Evolutionary conservation across 108 stramenopile genomes (phyloP), one percentile per base, ranked within the genome.

Genomic region (Nitzschia putrida): DNA sequence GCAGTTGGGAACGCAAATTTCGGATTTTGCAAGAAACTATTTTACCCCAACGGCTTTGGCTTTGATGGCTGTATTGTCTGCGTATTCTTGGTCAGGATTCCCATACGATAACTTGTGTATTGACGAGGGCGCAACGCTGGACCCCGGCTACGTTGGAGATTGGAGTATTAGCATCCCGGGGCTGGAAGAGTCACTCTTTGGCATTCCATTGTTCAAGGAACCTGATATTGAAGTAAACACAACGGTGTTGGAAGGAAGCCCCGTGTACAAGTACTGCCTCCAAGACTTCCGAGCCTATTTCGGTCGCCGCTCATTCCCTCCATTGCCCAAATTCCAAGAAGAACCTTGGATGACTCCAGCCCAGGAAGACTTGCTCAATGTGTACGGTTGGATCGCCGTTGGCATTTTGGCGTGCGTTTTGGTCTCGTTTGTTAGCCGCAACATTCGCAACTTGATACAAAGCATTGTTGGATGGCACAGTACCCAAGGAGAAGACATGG

Each of bases 51-150:
- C 72, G 26, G 80, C 93, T 14, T 67, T 90, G 57, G 71, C 68
- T 21, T 81, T 79, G 0, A 79, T 91, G 84, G 90, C 89, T 12
- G 43, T 95, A 39, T 40, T 82, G 21, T 90, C 88, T 4, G 79
- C 89, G 0, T 95, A 90, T 64, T 81, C 77, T 56, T 95, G 89
- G 83, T 53, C 85, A 0, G 90, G 88, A 2, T 95, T 93, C 64
- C 88, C 92, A 16, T 95, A 73, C 64, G 95, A 95, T 71, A 93
- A 92, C 68, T 55, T 95, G 12, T 95, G 95, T 59, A 13, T 61
- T 9, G 38, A 20, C 20, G 55, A 22, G 25, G 25, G 23, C 3
- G 22, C 55, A 14, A 7, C 55, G 3, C 3, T 25, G 25, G 55
- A 56, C 13, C 55, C 21, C 22, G 55, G 22, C 3, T 49, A 49